A percentile compares a stretch with the other conserved stretches of the same genome.
phyloP scores from a whole-genome alignment of 805 yeast species.

The Barnettozyma vustinii region DNA sequence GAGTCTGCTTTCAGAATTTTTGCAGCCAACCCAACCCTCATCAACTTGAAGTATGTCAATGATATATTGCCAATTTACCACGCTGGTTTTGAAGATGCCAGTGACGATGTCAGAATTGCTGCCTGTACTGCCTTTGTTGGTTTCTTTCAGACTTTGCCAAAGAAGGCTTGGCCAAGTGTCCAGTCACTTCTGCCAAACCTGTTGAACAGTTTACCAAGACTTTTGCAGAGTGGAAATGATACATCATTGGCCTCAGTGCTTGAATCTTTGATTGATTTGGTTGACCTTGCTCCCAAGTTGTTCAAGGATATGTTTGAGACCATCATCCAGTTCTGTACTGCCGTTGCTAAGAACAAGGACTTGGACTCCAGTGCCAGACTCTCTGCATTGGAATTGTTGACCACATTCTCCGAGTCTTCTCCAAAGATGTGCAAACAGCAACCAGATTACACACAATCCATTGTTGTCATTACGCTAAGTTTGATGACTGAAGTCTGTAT shows the following conservation, averaged over 20 bases:
- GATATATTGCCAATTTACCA: slow-evolving; percentile 66
- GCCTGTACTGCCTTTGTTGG: slow-evolving; percentile 91
- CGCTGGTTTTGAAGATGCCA: slow-evolving; percentile 71
- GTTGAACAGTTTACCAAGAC: slow-evolving; percentile 80
- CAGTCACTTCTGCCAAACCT: slow-evolving; percentile 78
- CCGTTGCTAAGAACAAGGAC: slow-evolving; percentile 75
- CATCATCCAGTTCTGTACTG: slow-evolving; percentile 80
- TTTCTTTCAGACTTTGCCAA: slow-evolving; percentile 77
- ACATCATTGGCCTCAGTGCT: slow-evolving; percentile 80
- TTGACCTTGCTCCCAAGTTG: slow-evolving; percentile 90
- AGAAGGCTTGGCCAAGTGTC: slow-evolving; percentile 68
- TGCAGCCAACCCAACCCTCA: slow-evolving; percentile 74
- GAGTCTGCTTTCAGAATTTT: slow-evolving; percentile 91
- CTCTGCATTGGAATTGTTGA: slow-evolving; percentile 81
- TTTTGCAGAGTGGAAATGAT: slow-evolving; percentile 74
- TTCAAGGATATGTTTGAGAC: slow-evolving; percentile 87
- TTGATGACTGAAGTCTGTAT: slow-evolving; percentile 91
- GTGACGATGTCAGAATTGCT: slow-evolving; percentile 83
- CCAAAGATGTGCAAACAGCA: slow-evolving; percentile 92
- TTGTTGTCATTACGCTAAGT: slow-evolving; percentile 68
- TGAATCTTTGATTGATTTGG: slow-evolving; percentile 84
- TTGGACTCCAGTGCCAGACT: slow-evolving; percentile 75
- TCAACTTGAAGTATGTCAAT: slow-evolving; percentile 52
- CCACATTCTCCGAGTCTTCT: slow-evolving; percentile 88
- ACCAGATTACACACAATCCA: slow-evolving; percentile 60